Conservation (phyloP, 2,329 filamentous ascomycete species). For the Calonectria pauciramosa region DNA sequence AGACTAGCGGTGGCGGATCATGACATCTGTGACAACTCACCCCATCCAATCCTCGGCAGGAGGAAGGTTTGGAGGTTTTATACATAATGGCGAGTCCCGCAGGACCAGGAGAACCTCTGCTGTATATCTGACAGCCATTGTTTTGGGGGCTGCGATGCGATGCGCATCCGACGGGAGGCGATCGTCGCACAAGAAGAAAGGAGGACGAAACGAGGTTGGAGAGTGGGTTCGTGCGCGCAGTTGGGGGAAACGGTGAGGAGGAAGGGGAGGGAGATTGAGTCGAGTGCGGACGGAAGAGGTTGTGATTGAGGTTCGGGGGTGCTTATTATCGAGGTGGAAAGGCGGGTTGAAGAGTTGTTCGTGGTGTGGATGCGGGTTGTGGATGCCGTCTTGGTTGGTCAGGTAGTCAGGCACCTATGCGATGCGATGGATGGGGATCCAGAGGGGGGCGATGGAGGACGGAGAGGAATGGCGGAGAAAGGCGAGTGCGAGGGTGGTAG, state of each 20-base stretch:
- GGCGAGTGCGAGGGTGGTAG: conserved; percentile 16
- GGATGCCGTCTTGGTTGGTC: conserved; percentile 10
- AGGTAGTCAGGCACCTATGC: conserved; percentile 26
- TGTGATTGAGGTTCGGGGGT: conserved; percentile 10
- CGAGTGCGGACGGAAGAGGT: neutral
- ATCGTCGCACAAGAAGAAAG: conserved; percentile 35
- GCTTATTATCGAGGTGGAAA: neutral
- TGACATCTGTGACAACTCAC: conserved; percentile 62
- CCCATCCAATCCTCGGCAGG: conserved; percentile 97
- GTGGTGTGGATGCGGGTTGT: conserved; percentile 12
- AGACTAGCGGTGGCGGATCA: conserved; percentile 32
- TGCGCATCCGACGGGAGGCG: conserved; percentile 53
- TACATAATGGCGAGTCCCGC: conserved; percentile 85
- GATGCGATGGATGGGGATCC: conserved; percentile 16
- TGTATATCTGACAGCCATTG: conserved; percentile 77
- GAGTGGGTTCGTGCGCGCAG: conserved; percentile 24
- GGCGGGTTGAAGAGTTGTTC: conserved; percentile 4
- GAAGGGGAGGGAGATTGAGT: neutral
- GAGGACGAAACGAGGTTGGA: conserved; percentile 19
- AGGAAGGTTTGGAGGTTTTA: conserved; percentile 83
- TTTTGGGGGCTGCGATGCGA: conserved; percentile 49
- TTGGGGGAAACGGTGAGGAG: neutral
- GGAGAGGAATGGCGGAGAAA: conserved; percentile 7
- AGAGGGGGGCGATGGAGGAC: neutral
- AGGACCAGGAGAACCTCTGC: conserved; percentile 82